Percentiles rank a stretch among this genome's conserved stretches.
Conservation (phyloP, 2,329 filamentous ascomycete genomes). For the Ceratocystis cacaofunesta region DNA sequence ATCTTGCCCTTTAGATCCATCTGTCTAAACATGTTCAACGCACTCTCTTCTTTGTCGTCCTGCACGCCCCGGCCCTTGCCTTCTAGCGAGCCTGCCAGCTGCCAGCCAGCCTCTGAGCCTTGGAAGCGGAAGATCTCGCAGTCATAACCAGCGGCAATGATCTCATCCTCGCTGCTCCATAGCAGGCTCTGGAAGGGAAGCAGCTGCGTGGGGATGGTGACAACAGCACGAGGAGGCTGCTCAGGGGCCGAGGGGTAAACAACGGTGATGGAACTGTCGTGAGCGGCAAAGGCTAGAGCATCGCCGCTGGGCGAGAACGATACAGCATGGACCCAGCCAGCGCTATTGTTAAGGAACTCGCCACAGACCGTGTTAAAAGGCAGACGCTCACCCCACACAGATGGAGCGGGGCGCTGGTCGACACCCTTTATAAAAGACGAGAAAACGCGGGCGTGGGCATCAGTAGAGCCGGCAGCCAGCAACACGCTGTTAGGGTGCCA, state of each 20-base stretch:
- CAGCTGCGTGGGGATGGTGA: constrained; percentile 78
- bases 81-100: constrained; percentile 68
- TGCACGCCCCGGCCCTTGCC: constrained; percentile 49
- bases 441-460: constrained; percentile 89
- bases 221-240: constrained; percentile 75
- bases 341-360: constrained; percentile 89
- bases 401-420: constrained; percentile 70
- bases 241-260: constrained; percentile 89
- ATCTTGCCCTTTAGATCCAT: constrained; percentile 95
- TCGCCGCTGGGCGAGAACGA: constrained; percentile 86
- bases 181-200: constrained; percentile 85
- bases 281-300: constrained; percentile 83
- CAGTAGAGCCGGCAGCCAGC: constrained; percentile 86
- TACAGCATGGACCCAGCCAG: constrained; percentile 90
- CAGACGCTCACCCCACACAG: constrained; percentile 84
- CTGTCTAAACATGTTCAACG: constrained; percentile 94
- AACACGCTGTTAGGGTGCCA: constrained; percentile 98
- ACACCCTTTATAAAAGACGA: constrained; percentile 94
- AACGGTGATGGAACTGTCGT: constrained; percentile 92
- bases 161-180: constrained; percentile 84
- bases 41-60: constrained; percentile 67
- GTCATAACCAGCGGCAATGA: constrained; percentile 86
- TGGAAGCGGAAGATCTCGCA: constrained; percentile 81
- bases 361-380: constrained; percentile 98
- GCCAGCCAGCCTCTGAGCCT: constrained; percentile 68